Evolutionary conservation across 208 protist genomes (phyloP).

Genomic region (Trypanosoma congolense): DNA sequence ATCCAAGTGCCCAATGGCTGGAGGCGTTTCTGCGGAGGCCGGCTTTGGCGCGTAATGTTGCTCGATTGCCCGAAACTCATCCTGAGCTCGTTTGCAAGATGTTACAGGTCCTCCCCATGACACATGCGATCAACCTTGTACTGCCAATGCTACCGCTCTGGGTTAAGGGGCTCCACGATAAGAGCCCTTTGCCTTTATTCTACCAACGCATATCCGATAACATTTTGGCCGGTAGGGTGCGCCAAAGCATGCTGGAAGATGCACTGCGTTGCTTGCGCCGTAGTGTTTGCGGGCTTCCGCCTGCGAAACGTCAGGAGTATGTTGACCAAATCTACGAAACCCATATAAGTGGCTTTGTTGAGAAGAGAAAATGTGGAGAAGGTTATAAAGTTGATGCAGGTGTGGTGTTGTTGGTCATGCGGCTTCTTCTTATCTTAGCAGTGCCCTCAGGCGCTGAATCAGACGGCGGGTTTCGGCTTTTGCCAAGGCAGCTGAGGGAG

Average conservation of each 20-base stretch:
- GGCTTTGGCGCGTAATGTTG: constrained; percentile 20
- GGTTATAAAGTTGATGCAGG: neutral
- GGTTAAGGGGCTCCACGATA: neutral
- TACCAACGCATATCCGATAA: constrained; percentile 11
- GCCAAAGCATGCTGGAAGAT: constrained; percentile 5
- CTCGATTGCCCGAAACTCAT: constrained; percentile 9
- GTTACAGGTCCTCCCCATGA: neutral
- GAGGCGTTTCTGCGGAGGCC: constrained; percentile 29
- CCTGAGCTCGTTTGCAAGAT: constrained; percentile 7
- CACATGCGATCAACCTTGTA: constrained; percentile 16
- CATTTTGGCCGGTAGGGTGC: constrained; percentile 5
- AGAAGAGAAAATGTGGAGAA: neutral
- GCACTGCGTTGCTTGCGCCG: constrained; percentile 12
- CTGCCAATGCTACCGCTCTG: constrained; percentile 22
- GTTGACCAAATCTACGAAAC: constrained; percentile 5
- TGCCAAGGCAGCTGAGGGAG: constrained; percentile 4
- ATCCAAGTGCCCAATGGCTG: constrained; percentile 47
- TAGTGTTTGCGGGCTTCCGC: constrained; percentile 4
- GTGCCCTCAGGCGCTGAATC: constrained; percentile 3
- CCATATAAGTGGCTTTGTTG: neutral
- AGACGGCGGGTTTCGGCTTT: constrained; percentile 9
- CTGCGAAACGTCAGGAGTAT: constrained; percentile 7
- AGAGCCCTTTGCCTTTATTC: neutral
- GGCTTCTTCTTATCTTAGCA: constrained; percentile 11
- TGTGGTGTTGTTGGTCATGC: neutral